phyloP scores from a whole-genome alignment of 352 stramenopile genomes.

The Globisporangium polare region DNA sequence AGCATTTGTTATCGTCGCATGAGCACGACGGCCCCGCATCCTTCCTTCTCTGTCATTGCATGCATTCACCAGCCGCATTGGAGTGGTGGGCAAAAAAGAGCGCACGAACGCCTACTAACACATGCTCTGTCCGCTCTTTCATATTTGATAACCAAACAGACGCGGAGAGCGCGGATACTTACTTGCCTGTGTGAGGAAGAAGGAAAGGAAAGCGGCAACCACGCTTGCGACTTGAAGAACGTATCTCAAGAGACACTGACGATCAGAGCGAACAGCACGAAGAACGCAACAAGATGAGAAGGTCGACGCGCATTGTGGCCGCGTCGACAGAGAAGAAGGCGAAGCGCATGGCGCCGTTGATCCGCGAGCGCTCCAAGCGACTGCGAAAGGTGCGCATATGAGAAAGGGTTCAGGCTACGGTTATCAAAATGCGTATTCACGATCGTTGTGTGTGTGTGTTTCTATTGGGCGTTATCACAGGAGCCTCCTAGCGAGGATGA shows the following conservation, averaged over 20 bases:
- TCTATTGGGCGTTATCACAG: background rate
- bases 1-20: background rate
- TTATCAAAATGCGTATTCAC: background rate
- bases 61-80: background rate
- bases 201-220: background rate
- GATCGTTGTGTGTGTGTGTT: background rate
- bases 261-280: background rate
- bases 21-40: background rate
- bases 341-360: constrained; percentile 59
- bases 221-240: background rate
- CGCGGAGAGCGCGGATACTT: background rate
- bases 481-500: constrained; percentile 23
- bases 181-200: background rate
- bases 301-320: constrained; percentile 58
- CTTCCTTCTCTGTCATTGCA: background rate
- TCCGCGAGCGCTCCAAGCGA: constrained; percentile 30
- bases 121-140: background rate
- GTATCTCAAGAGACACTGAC: background rate
- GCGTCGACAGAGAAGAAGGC: constrained; percentile 36
- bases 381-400: constrained; percentile 21
- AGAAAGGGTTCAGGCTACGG: background rate
- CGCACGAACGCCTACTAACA: background rate
- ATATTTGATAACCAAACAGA: background rate
- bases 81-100: background rate
- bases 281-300: constrained; percentile 33